phyloP scores from a whole-genome alignment of 805 yeast species.

The Candida railenensis region DNA sequence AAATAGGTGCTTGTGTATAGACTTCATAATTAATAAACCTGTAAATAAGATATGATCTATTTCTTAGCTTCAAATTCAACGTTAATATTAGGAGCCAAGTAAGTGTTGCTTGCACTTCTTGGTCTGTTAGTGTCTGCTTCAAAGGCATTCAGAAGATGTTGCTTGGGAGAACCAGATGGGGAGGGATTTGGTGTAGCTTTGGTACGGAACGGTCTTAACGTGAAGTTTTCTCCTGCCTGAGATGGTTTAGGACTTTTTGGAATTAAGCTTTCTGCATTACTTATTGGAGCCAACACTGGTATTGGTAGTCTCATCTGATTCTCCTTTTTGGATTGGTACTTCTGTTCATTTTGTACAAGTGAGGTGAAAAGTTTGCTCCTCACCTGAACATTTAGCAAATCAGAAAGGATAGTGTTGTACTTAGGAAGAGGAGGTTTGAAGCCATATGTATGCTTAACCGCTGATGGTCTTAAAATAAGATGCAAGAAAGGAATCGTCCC shows the following conservation, averaged over 20 bases:
- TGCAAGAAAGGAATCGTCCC: conserved; percentile 42
- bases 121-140: conserved; percentile 7
- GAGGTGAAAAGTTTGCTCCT: conserved; percentile 19
- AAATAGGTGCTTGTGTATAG: neutral
- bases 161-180: conserved; percentile 37
- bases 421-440: conserved; percentile 36
- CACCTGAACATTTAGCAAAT: conserved; percentile 24
- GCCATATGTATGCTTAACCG: conserved; percentile 32
- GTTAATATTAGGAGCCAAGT: conserved; percentile 24
- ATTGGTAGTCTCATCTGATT: conserved; percentile 27
- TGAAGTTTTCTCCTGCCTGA: conserved; percentile 26
- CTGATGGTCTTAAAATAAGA: conserved; percentile 40
- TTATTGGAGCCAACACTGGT: conserved; percentile 12
- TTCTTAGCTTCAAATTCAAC: conserved; percentile 25
- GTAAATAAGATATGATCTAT: neutral
- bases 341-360: conserved; percentile 26
- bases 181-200: conserved; percentile 40
- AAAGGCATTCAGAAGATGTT: conserved; percentile 15
- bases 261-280: conserved; percentile 3
- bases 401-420: conserved; percentile 25
- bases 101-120: conserved; percentile 20
- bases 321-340: conserved; percentile 27
- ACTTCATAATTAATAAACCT: neutral
- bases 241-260: conserved; percentile 23
- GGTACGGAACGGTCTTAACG: conserved; percentile 43